Evolutionary conservation across 352 stramenopile species (phyloP).

Genomic region (Elongisporangium senticosum): DNA sequence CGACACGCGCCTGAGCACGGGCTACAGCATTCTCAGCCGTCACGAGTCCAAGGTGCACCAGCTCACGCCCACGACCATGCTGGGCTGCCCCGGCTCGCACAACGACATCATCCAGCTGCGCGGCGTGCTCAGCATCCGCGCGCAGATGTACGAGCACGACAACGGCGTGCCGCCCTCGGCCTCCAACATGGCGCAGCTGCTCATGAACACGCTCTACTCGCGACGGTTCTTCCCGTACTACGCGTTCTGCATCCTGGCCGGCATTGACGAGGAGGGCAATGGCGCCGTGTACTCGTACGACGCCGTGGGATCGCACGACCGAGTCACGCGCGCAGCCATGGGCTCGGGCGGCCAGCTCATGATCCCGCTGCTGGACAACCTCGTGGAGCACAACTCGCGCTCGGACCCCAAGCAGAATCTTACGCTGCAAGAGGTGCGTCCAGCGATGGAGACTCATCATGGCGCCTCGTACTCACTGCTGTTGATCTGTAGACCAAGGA

Average conservation of each 20-base stretch:
- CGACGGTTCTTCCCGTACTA: constrained; percentile 99
- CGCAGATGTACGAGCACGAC: constrained; percentile 93
- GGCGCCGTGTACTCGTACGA: constrained; percentile 98
- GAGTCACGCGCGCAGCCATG: constrained; percentile 65
- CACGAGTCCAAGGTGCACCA: constrained; percentile 90
- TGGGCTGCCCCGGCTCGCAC: constrained; percentile 77
- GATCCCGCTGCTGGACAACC: constrained; percentile 98
- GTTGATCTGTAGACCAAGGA: constrained; percentile 76
- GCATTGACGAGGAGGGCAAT: constrained; percentile 95
- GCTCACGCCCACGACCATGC: constrained; percentile 63
- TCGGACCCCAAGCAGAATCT: constrained; percentile 90
- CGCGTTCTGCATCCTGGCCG: constrained; percentile 96
- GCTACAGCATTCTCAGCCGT: constrained; percentile 96
- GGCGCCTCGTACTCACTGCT: neutral
- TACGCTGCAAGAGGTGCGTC: constrained; percentile 77
- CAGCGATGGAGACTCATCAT: neutral
- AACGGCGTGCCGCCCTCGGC: constrained; percentile 92
- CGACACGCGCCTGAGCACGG: constrained; percentile 94
- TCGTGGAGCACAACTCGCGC: constrained; percentile 90
- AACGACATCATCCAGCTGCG: constrained; percentile 86
- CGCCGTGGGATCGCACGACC: constrained; percentile 91
- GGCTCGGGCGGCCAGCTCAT: constrained; percentile 95
- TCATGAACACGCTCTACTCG: constrained; percentile 98
- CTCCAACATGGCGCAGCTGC: constrained; percentile 92
- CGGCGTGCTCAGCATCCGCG: constrained; percentile 69